Conservation (phyloP, 2,329 filamentous ascomycete genomes). For the Aspergillus ibericus region DNA sequence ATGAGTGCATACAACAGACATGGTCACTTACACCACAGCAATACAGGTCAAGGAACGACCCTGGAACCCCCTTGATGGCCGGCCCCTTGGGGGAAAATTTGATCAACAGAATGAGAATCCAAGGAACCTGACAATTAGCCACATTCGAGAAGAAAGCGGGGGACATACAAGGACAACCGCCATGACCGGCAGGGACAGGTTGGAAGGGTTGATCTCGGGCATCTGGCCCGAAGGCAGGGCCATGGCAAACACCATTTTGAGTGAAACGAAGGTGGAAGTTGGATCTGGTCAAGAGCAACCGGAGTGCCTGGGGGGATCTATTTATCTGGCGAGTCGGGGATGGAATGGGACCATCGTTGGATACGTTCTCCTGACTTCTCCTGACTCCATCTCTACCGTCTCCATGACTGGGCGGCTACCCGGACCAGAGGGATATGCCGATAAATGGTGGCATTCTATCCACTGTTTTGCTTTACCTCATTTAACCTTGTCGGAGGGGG, state of each 20-base stretch:
- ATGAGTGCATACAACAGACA: no score
- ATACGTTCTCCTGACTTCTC: neutral
- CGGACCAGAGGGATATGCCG: neutral
- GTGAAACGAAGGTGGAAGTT: neutral
- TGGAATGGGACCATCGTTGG: neutral
- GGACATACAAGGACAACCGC: constrained; percentile 5
- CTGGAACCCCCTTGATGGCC: constrained; percentile 18
- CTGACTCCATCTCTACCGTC: neutral
- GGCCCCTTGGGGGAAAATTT: constrained; percentile 19
- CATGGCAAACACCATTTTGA: constrained; percentile 5
- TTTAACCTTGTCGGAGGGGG: neutral
- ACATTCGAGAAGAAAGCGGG: neutral
- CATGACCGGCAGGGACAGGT: constrained; percentile 1
- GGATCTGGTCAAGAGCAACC: neutral
- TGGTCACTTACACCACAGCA: constrained; percentile 21
- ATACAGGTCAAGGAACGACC: constrained; percentile 15
- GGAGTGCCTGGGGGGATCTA: neutral
- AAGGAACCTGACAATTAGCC: constrained; percentile 6
- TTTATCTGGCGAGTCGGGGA: neutral
- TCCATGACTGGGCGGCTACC: neutral
- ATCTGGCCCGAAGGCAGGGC: constrained; percentile 4
- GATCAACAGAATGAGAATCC: constrained; percentile 19
- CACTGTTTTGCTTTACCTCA: neutral
- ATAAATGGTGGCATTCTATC: neutral
- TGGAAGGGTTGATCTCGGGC: constrained; percentile 3